Conservation (phyloP, 192 early-diverging fungal species). For the Globomyces pollinis-pini region DNA sequence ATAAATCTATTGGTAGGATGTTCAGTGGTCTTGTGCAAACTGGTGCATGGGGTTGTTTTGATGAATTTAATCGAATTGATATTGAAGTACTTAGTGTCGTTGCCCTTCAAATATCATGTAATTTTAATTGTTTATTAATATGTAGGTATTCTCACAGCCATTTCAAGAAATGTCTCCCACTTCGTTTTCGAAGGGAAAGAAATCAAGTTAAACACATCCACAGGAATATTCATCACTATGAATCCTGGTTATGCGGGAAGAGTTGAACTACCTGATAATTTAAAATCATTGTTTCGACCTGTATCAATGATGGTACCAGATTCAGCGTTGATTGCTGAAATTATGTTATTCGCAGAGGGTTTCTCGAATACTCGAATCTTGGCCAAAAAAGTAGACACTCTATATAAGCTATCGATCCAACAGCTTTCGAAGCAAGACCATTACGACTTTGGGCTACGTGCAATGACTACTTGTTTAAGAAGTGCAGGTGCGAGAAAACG, state of each 20-base stretch:
- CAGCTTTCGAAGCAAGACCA: conserved; percentile 58
- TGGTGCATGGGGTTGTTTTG: conserved; percentile 60
- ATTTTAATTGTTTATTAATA: too few species aligned
- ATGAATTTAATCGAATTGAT: conserved; percentile 60
- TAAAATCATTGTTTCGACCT: conserved; percentile 50
- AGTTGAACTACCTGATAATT: conserved; percentile 50
- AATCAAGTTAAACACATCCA: conserved; percentile 40
- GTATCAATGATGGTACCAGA: conserved; percentile 61
- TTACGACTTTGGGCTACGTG: conserved; percentile 52
- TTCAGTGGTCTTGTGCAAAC: conserved; percentile 54
- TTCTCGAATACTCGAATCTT: conserved; percentile 48
- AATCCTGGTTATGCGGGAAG: conserved; percentile 54
- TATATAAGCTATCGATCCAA: conserved; percentile 52
- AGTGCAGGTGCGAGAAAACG: conserved; percentile 43
- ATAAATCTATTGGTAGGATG: conserved; percentile 55
- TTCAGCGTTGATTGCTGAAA: conserved; percentile 54
- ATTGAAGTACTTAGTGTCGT: conserved; percentile 57
- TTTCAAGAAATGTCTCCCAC: conserved; percentile 31
- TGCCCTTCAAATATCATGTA: conserved; percentile 49
- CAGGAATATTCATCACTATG: conserved; percentile 55
- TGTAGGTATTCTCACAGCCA: conserved; percentile 45
- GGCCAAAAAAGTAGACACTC: conserved; percentile 49
- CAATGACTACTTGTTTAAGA: conserved; percentile 42
- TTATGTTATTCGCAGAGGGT: conserved; percentile 58
- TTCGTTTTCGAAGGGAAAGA: conserved; percentile 58